A percentile compares a stretch with the other conserved stretches of the same genome.
Conservation (phyloP, 306 rosid species). For the Cercis canadensis region DNA sequence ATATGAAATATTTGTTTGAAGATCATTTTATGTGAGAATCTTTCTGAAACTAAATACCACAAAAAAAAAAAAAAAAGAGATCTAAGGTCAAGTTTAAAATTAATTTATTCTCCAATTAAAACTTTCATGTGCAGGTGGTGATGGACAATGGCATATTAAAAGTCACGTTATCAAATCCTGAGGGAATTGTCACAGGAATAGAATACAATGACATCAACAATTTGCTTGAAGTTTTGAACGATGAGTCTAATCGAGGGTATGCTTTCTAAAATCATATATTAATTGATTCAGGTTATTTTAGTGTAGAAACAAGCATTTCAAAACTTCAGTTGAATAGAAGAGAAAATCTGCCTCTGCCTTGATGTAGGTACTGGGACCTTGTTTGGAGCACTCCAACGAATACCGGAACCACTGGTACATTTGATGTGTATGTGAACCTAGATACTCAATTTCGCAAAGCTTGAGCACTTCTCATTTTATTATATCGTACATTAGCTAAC, state of each 20-base stretch:
- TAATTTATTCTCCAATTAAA: slow-evolving; percentile 7
- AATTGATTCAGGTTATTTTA: too few relatives aligned
- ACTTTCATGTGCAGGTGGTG: slow-evolving; percentile 61
- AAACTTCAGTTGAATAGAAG: slow-evolving; percentile 1
- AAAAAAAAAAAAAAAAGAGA: neutral
- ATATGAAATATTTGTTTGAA: neutral
- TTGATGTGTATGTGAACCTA: slow-evolving; percentile 68
- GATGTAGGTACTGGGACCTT: slow-evolving; percentile 86
- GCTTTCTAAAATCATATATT: neutral
- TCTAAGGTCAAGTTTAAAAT: neutral
- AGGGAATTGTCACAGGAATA: slow-evolving; percentile 81
- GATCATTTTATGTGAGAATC: neutral
- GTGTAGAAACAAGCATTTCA: neutral
- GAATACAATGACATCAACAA: slow-evolving; percentile 71
- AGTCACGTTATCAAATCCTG: slow-evolving; percentile 86
- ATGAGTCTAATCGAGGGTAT: slow-evolving; percentile 69
- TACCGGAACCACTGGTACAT: slow-evolving; percentile 60
- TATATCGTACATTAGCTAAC: neutral
- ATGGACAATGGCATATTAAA: slow-evolving; percentile 86
- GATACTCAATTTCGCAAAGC: neutral
- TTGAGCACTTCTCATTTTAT: neutral
- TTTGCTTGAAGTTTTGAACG: slow-evolving; percentile 84
- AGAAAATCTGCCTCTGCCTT: slow-evolving; percentile 10
- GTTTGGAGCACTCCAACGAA: slow-evolving; percentile 71
- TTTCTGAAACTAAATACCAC: neutral